Conservation (phyloP, 768 basidiomycete species). For the Tylopilus felleus region DNA sequence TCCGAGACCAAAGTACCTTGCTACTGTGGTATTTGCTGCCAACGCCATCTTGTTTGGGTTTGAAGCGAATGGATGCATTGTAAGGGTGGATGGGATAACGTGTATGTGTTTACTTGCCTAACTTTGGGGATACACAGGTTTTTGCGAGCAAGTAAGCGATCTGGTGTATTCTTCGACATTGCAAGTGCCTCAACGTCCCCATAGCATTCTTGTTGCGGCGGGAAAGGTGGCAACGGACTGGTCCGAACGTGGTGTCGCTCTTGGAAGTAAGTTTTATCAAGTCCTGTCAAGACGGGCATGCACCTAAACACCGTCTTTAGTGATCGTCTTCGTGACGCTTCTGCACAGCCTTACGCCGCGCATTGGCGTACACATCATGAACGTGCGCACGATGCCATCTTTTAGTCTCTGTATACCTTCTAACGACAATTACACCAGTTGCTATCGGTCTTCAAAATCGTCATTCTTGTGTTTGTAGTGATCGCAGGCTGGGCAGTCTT, state of each 20-base stretch:
- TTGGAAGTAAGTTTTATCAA: slow-evolving; percentile 41
- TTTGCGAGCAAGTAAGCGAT: slow-evolving; percentile 35
- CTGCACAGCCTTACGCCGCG: slow-evolving; percentile 52
- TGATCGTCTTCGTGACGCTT: slow-evolving; percentile 46
- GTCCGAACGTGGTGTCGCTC: slow-evolving; percentile 55
- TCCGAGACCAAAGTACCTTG: not conserved
- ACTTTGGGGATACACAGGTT: slow-evolving; percentile 14
- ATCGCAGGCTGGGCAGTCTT: slow-evolving; percentile 61
- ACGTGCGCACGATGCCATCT: slow-evolving; percentile 33
- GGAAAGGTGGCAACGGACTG: slow-evolving; percentile 40
- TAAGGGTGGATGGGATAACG: not conserved
- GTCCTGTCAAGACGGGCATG: not conserved
- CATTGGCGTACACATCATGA: slow-evolving; percentile 50
- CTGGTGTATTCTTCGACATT: not conserved
- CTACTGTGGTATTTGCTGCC: not conserved
- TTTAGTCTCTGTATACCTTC: not conserved
- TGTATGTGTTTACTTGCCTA: not conserved
- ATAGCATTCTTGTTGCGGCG: slow-evolving; percentile 48
- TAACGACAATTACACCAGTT: slow-evolving; percentile 28
- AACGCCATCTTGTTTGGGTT: not conserved
- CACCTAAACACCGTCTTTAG: slow-evolving; percentile 25
- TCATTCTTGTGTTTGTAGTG: slow-evolving; percentile 51
- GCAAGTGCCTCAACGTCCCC: not conserved
- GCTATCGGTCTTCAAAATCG: slow-evolving; percentile 52
- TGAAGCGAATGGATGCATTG: not conserved